Base-by-base conservation (phyloP, 345 rosid genomes). In the Aurinia saxatilis region DNA sequence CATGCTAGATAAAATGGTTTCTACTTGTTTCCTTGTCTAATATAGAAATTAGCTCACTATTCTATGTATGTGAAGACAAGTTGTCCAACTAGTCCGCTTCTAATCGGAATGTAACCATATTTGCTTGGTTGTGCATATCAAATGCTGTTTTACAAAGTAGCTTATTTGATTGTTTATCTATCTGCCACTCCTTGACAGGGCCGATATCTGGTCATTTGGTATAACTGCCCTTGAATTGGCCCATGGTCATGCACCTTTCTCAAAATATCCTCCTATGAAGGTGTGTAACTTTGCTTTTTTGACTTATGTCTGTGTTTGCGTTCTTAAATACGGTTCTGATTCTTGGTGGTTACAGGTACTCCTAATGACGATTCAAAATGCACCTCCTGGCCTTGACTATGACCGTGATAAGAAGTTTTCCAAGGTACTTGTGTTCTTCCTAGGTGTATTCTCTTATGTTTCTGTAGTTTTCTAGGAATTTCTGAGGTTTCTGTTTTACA, bases 181-280 rank as follows among this genome's bases (percentile, higher is more conserved):
- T 55, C 44, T 48, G 16, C 63, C 44, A 18, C 65, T 57, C 27
- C 57, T 71, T 33, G 13, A 11, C 87, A 95, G 99, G 90, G 99
- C 99, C 68, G 99, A 95, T 75, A 90, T 95, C 23, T 90, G 97
- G 99, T 95, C 99, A 31, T 84, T 95, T 67, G 99, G 99, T 63
- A 95, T 95, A 59, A 90, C 97, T 2, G 99, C 99, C 21, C 72
- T 95, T 60, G 99, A 95, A 77, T 73, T 95, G 86, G 99, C 99
- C 44, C 99, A 88, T 74, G 97, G 99, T 46, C 99, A 95, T 72
- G 99, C 99, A 48, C 99, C 99, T 23, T 90, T 95, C 76, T 95
- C 99, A 37, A 90, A 95, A 52, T 88, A 84, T 72, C 97, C 99
- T 34, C 99, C 99, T 57, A 95, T 90, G 97, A 95, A 95, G 99